Evolutionary conservation across 2,329 filamentous ascomycete genomes (phyloP), one percentile per base, ranked within the genome.

Genomic region (Aspergillus caelatus): DNA sequence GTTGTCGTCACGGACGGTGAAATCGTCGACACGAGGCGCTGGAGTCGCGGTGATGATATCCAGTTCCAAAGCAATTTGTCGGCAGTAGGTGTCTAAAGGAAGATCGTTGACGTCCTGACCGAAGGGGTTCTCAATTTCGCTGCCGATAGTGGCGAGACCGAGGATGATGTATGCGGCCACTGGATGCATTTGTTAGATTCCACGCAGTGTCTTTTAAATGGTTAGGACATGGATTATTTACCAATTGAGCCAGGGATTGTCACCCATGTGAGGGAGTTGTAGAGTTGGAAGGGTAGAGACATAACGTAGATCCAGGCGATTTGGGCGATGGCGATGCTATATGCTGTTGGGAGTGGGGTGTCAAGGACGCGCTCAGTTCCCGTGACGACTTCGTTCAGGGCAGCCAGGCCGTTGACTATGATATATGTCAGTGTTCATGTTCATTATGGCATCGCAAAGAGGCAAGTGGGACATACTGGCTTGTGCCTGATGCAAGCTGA

Each of bases 281-380:
- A 86, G 8, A 96, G 86, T 79, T 96, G 92, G 83, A 95, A 95
- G 7, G 92, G 92, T 1, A 96, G 84, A 36, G 92, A 84, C 69
- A 93, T 80, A 59, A 95, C 88, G 78, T 95, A 96, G 58, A 93
- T 86, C 88, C 91, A 94, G 36, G 92, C 92, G 73, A 95, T 94
- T 75, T 96, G 92, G 23, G 89, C 88, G 75, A 95, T 94, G 71
- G 91, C 88, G 71, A 96, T 95, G 68, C 86, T 88, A 81, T 96
- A 96, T 54, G 92, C 92, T 61, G 93, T 85, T 2, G 92, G 92
- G 0, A 96, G 85, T 1, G 92, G 92, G 0, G 92, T 96, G 75
- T 90, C 91, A 36, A 94, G 86, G 23, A 96, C 89, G 66, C 92
- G 89, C 73, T 95, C 91, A 55, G 88, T 88, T 63, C 89, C 88